Evolutionary conservation across 2,329 filamentous ascomycete species (phyloP).

Genomic region (Microcera coccophila): DNA sequence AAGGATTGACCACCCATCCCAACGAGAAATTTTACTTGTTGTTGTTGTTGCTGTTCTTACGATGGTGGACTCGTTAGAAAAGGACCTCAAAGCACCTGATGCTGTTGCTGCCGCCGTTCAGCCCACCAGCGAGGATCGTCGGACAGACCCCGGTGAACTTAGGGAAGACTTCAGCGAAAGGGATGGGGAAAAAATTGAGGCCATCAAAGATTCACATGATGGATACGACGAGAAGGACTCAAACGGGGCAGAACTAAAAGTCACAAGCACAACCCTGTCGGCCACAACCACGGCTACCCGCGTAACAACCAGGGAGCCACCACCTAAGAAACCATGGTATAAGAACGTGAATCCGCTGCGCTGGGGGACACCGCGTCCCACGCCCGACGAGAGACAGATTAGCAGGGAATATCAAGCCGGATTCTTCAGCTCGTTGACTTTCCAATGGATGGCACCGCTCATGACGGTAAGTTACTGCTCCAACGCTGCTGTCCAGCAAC

Average conservation of each 20-base stretch:
- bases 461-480: slow-evolving; percentile 61
- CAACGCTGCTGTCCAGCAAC: neutral
- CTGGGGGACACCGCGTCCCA: slow-evolving; percentile 54
- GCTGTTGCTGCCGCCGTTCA: slow-evolving; percentile 27
- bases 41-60: too few relatives aligned
- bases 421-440: slow-evolving; percentile 72
- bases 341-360: slow-evolving; percentile 58
- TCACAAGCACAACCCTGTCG: slow-evolving; percentile 51
- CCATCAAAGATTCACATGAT: slow-evolving; percentile 10
- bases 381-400: slow-evolving; percentile 49
- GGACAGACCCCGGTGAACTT: slow-evolving; percentile 14
- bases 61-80: slow-evolving; percentile 28
- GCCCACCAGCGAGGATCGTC: slow-evolving; percentile 19
- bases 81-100: slow-evolving; percentile 29
- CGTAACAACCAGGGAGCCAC: slow-evolving; percentile 32
- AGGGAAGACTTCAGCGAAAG: slow-evolving; percentile 16
- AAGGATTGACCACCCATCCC: too few relatives aligned
- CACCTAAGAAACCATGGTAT: slow-evolving; percentile 56
- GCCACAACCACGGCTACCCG: slow-evolving; percentile 47
- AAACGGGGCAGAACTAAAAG: slow-evolving; percentile 18
- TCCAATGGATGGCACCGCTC: slow-evolving; percentile 85
- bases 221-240: slow-evolving; percentile 8
- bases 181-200: slow-evolving; percentile 1
- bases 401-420: slow-evolving; percentile 70
- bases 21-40: too few relatives aligned